These are phyloP conservation scores for Hyphopichia homilentoma DNA, from an alignment of 805 yeast species.

Conservation along the genomic window DNA sequence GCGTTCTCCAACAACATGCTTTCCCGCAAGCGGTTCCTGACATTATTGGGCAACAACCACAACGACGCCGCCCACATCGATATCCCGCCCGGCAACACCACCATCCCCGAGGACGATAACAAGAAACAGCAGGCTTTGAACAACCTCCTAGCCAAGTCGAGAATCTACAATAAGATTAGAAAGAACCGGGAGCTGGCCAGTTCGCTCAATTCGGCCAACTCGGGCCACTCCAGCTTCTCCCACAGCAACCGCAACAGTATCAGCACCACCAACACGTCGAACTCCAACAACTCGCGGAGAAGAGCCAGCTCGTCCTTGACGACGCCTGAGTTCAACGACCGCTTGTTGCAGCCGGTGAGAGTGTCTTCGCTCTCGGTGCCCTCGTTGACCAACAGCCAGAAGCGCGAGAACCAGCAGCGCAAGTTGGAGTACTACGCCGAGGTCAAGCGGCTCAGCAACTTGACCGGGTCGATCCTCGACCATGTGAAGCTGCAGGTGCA, in stretches of 20 bases:
- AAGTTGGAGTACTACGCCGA: constrained; percentile 36
- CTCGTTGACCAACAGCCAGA: constrained; percentile 16
- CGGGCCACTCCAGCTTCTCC: constrained; percentile 11
- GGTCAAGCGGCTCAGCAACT: constrained; percentile 14
- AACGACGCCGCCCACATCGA: not conserved
- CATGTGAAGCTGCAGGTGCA: constrained; percentile 7
- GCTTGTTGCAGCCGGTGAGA: constrained; percentile 1
- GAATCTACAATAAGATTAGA: constrained; percentile 32
- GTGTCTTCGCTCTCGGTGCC: constrained; percentile 8
- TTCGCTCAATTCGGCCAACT: constrained; percentile 20
- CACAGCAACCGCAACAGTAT: constrained; percentile 21
- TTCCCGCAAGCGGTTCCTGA: constrained; percentile 17
- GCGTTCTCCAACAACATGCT: constrained; percentile 3
- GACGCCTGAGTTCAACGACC: constrained; percentile 6
- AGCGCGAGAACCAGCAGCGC: constrained; percentile 25
- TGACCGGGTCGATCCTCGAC: constrained; percentile 11
- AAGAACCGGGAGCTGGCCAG: constrained; percentile 34
- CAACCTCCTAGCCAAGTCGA: constrained; percentile 27
- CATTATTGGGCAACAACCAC: constrained; percentile 8
- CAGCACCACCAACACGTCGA: constrained; percentile 14
- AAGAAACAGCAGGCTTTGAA: constrained; percentile 17
- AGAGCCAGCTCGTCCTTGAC: constrained; percentile 8
- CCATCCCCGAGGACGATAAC: constrained; percentile 12
- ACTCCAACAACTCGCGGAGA: constrained; percentile 17
- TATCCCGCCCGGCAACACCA: not conserved